Percentiles rank a stretch among this genome's conserved stretches.
phyloP scores from a whole-genome alignment of 1,284 basidiomycete genomes.

The Somion occarium region DNA sequence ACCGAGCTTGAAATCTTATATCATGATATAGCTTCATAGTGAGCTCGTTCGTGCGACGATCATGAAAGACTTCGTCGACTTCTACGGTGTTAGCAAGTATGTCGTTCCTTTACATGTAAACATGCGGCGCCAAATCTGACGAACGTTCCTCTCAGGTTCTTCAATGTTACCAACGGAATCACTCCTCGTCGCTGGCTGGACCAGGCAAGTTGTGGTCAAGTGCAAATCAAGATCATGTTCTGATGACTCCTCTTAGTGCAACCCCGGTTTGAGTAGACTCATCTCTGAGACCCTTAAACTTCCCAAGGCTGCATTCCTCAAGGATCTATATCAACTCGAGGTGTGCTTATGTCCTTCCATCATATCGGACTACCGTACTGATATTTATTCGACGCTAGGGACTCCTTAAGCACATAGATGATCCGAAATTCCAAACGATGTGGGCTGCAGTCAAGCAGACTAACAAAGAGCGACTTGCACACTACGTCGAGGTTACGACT shows the following conservation, averaged over 20 bases:
- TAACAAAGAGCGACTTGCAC: slow-evolving; percentile 83
- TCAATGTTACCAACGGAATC: slow-evolving; percentile 84
- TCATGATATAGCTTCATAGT: slow-evolving; percentile 52
- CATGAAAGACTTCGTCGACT: slow-evolving; percentile 89
- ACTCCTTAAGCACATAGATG: slow-evolving; percentile 62
- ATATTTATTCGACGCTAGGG: slow-evolving; percentile 28
- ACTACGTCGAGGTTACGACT: slow-evolving; percentile 70
- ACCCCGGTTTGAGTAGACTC: slow-evolving; percentile 78
- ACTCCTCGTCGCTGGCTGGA: slow-evolving; percentile 88
- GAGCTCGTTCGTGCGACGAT: slow-evolving; percentile 76
- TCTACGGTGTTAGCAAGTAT: slow-evolving; percentile 69
- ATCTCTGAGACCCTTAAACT: slow-evolving; percentile 78
- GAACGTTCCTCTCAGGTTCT: slow-evolving; percentile 50
- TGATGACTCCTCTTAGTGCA: slow-evolving; percentile 53
- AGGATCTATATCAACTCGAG: slow-evolving; percentile 69
- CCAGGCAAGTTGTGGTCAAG: slow-evolving; percentile 36
- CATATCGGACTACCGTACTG: not conserved
- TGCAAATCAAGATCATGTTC: not conserved
- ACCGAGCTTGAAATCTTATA: not conserved
- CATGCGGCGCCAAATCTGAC: not conserved
- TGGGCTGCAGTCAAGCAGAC: slow-evolving; percentile 84
- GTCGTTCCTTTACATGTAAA: not conserved
- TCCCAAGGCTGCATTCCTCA: slow-evolving; percentile 76
- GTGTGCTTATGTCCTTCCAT: slow-evolving; percentile 2
- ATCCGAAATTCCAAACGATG: slow-evolving; percentile 67